Evolutionary conservation across 495 filamentous ascomycete genomes (phyloP).

Genomic region (Thermothielavioides terrestris): DNA sequence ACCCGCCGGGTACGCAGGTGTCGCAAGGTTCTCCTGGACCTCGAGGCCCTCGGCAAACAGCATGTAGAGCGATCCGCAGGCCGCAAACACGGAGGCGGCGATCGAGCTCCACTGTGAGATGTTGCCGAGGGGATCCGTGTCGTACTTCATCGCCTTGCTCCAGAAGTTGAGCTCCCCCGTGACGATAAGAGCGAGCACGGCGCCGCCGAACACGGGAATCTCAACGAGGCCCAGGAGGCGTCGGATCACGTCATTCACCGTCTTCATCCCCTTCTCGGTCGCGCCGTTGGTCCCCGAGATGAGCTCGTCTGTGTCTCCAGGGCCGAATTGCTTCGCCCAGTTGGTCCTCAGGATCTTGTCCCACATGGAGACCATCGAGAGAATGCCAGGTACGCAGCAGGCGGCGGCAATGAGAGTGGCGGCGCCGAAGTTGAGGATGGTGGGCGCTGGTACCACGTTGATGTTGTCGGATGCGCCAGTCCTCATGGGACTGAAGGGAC

Average conservation of each 20-base stretch:
- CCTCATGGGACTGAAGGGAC: slow-evolving; percentile 44
- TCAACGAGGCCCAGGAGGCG: slow-evolving; percentile 41
- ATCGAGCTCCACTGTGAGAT: slow-evolving; percentile 53
- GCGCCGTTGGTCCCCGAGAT: slow-evolving; percentile 50
- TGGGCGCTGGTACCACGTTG: slow-evolving; percentile 46
- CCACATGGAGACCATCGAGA: slow-evolving; percentile 50
- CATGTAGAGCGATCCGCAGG: slow-evolving; percentile 46
- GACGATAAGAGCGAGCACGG: slow-evolving; percentile 46
- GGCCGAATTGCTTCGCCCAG: slow-evolving; percentile 36
- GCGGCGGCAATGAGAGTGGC: slow-evolving; percentile 49
- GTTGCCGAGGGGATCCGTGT: slow-evolving; percentile 48
- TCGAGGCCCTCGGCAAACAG: slow-evolving; percentile 30
- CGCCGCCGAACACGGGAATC: slow-evolving; percentile 45
- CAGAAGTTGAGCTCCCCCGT: slow-evolving; percentile 53
- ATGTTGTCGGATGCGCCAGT: slow-evolving; percentile 43
- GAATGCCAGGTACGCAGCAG: slow-evolving; percentile 50
- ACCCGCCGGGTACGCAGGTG: neutral
- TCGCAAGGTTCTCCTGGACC: slow-evolving; percentile 2
- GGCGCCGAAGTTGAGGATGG: slow-evolving; percentile 42
- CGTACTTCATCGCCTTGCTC: slow-evolving; percentile 39
- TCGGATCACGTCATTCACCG: slow-evolving; percentile 37
- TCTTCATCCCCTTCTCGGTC: slow-evolving; percentile 39
- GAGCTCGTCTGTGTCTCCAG: slow-evolving; percentile 26
- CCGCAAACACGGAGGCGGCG: slow-evolving; percentile 45
- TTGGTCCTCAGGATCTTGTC: slow-evolving; percentile 52